Evolutionary conservation across 192 early-diverging fungal species (phyloP).

Genomic region (Rhizophlyctis rosea): DNA sequence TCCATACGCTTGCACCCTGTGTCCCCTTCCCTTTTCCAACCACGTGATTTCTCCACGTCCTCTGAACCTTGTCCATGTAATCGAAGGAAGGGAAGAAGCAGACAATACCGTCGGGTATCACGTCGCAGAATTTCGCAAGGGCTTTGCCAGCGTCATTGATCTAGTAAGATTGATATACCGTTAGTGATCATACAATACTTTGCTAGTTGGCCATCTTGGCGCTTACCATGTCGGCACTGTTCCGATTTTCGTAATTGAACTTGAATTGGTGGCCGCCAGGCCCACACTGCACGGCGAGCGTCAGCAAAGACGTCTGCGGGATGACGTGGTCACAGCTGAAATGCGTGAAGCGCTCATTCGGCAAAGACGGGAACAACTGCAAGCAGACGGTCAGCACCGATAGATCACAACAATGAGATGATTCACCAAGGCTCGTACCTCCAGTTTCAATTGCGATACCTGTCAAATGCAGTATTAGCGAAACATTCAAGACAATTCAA

Average conservation of each 20-base stretch:
- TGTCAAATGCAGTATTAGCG: background rate
- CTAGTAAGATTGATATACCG: conserved; percentile 13
- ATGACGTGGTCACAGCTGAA: conserved; percentile 90
- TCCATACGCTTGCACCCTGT: no score
- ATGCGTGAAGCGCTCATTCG: conserved; percentile 43
- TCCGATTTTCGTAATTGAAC: conserved; percentile 67
- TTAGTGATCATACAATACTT: conserved; percentile 17
- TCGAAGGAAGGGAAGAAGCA: conserved; percentile 84
- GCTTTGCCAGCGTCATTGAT: conserved; percentile 70
- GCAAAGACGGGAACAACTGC: conserved; percentile 56
- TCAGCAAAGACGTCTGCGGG: conserved; percentile 68
- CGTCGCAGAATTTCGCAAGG: conserved; percentile 65
- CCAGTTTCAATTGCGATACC: background rate
- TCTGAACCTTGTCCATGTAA: conserved; percentile 62
- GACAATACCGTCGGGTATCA: conserved; percentile 82
- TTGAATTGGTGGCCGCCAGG: conserved; percentile 61
- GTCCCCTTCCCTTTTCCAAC: no score
- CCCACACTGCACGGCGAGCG: conserved; percentile 59
- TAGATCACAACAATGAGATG: no score
- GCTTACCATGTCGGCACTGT: conserved; percentile 42
- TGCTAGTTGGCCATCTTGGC: background rate
- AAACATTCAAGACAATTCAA: background rate
- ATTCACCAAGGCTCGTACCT: no score
- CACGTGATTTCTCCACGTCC: conserved; percentile 49
- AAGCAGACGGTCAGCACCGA: no score